Evolutionary conservation across 1,139 yeast species (phyloP).

Genomic region (Scheffersomyces titani): DNA sequence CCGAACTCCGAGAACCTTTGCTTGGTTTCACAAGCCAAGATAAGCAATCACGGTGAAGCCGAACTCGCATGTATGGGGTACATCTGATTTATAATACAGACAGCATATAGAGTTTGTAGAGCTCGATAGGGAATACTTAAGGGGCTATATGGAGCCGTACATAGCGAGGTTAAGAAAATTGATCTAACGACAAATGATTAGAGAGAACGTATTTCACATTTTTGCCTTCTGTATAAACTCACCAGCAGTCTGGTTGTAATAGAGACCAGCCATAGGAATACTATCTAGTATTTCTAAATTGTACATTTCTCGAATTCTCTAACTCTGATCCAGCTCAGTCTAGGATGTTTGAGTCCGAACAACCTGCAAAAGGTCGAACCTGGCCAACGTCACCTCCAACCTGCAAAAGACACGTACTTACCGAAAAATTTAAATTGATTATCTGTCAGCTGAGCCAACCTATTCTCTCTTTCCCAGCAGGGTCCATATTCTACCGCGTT

Average conservation of each 20-base stretch:
- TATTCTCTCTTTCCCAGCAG: neutral
- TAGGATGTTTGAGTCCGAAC: neutral
- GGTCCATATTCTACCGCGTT: neutral
- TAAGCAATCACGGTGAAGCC: neutral
- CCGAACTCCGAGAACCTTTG: neutral
- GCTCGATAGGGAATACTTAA: neutral
- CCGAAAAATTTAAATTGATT: neutral
- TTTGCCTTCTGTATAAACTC: neutral
- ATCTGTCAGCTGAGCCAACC: neutral
- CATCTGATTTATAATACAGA: neutral
- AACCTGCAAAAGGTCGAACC: neutral
- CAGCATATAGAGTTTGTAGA: neutral
- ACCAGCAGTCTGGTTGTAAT: neutral
- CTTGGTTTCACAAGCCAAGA: neutral
- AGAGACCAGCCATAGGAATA: neutral
- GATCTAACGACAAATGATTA: neutral
- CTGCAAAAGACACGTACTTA: conserved; percentile 7
- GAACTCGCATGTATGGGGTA: neutral
- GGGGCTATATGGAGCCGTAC: neutral
- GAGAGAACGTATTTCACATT: neutral
- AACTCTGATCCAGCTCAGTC: neutral
- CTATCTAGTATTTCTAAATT: neutral
- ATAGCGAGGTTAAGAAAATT: neutral
- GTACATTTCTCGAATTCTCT: neutral
- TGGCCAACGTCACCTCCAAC: neutral